Conservation (phyloP, 2,329 filamentous ascomycete species). For the Penicillium sp. region DNA sequence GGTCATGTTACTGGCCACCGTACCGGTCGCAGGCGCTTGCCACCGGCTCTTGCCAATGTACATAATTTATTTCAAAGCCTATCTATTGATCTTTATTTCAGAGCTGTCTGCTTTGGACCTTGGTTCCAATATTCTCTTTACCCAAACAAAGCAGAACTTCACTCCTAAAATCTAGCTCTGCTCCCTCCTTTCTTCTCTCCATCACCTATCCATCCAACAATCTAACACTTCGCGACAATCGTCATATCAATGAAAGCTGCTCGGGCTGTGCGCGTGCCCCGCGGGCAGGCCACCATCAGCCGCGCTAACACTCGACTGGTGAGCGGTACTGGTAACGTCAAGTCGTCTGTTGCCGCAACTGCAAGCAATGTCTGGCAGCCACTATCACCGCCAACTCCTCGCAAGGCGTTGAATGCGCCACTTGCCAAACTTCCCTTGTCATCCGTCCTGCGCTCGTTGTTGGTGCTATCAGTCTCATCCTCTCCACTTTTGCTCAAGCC, state of each 20-base stretch:
- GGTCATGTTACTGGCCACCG: slow-evolving; percentile 12
- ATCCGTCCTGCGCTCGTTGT: slow-evolving; percentile 37
- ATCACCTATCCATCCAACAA: neutral
- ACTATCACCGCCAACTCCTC: slow-evolving; percentile 22
- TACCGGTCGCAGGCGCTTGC: slow-evolving; percentile 27
- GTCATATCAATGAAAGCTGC: slow-evolving; percentile 28
- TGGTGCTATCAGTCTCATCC: slow-evolving; percentile 40
- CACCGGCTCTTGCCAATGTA: slow-evolving; percentile 19
- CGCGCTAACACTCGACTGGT: slow-evolving; percentile 25
- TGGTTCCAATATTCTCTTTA: neutral
- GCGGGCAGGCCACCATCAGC: slow-evolving; percentile 8
- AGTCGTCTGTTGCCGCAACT: slow-evolving; percentile 29
- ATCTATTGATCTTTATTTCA: slow-evolving; percentile 1
- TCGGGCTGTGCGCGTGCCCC: slow-evolving; percentile 28
- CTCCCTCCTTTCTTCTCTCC: neutral
- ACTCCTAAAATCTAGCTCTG: neutral
- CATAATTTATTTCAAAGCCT: neutral
- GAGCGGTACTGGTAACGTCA: slow-evolving; percentile 34
- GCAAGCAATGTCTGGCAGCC: slow-evolving; percentile 24
- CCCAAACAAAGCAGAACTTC: neutral
- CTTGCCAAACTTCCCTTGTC: slow-evolving; percentile 39
- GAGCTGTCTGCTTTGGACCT: neutral
- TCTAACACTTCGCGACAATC: neutral
- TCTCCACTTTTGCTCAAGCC: slow-evolving; percentile 63
- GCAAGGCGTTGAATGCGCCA: slow-evolving; percentile 29